Base-by-base conservation (phyloP, 2,329 filamentous ascomycete genomes). In the Nemania serpens region DNA sequence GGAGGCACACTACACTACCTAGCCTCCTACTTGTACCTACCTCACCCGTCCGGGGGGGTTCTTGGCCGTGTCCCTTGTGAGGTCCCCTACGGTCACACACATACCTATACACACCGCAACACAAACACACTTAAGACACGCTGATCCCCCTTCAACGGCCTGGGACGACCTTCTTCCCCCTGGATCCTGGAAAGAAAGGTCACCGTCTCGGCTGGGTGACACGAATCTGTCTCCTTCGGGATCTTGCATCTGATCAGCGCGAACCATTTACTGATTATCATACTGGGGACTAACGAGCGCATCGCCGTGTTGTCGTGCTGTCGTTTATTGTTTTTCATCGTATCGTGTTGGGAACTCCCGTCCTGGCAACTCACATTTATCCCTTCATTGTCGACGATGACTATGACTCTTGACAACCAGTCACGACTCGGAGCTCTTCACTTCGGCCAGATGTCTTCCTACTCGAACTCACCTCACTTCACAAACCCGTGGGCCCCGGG, bases 361-460 rank as follows among this genome's bases (percentile, higher is more conserved):
- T 68, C 66, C 66, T 59, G 64, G 61, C 68, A 63, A 64, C 48
- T 33, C 50, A 45, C 61, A 54, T 64, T 54, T 42, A 64, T 63
- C 60, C 46, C 65, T 63, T 64, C 64, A 64, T 65, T 59, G 65
- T 72, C 68, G 79, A 87, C 77, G 77, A 97, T 97, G 93, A 95
- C 92, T 80, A 96, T 97, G 92, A 91, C 93, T 77, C 87, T 97
- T 82, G 92, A 97, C 81, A 91, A 93, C 77, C 92, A 94, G 80
- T 91, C 88, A 81, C 86, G 87, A 76, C 91, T 90, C 80, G 91
- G 85, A 73, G 85, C 84, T 75, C 78, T 96, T 81, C 87, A 86
- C 77, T 95, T 94, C 82, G 91, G 94, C 76, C 83, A 86, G 75
- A 88, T 93, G 83, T 87, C 90, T 75, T 76, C 78, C 69, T 92